Evolutionary conservation across 352 stramenopile genomes (phyloP).

Genomic region (Plasmopara muralis): DNA sequence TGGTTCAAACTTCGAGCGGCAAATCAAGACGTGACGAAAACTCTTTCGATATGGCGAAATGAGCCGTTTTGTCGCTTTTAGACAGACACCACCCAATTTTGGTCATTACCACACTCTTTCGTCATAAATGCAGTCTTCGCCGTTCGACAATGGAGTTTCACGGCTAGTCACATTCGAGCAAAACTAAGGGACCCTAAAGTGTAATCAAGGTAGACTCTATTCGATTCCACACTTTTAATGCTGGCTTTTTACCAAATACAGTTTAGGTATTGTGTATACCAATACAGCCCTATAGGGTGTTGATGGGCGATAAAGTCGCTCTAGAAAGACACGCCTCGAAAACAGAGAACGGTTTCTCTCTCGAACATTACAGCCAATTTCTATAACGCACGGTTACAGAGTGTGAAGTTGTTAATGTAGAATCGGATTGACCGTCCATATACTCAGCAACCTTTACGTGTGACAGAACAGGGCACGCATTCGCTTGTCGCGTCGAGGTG

Average conservation of each 20-base stretch:
- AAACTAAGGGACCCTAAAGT: no score
- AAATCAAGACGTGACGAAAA: constrained; percentile 27
- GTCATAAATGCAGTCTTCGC: neutral
- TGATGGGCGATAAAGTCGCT: neutral
- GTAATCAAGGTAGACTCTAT: no score
- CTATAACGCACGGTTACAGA: constrained; percentile 7
- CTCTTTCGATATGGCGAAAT: constrained; percentile 17
- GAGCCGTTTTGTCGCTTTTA: constrained; percentile 17
- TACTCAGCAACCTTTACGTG: constrained; percentile 13
- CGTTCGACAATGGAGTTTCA: neutral
- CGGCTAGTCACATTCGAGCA: no score
- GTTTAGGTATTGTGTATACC: no score
- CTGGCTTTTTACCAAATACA: no score
- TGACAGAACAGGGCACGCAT: constrained; percentile 12
- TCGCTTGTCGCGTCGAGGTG: constrained; percentile 11
- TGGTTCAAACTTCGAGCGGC: constrained; percentile 10
- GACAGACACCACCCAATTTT: constrained; percentile 4
- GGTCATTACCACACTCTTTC: neutral
- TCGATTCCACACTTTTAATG: no score
- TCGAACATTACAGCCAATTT: neutral
- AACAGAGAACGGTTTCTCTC: neutral
- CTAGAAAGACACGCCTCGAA: constrained; percentile 2
- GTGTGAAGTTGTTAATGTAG: constrained; percentile 6
- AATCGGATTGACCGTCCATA: constrained; percentile 14
- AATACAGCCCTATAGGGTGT: no score